A percentile compares a stretch with the other conserved stretches of the same genome.
phyloP scores from a whole-genome alignment of 495 filamentous ascomycete genomes.

The Neurospora terricola region DNA sequence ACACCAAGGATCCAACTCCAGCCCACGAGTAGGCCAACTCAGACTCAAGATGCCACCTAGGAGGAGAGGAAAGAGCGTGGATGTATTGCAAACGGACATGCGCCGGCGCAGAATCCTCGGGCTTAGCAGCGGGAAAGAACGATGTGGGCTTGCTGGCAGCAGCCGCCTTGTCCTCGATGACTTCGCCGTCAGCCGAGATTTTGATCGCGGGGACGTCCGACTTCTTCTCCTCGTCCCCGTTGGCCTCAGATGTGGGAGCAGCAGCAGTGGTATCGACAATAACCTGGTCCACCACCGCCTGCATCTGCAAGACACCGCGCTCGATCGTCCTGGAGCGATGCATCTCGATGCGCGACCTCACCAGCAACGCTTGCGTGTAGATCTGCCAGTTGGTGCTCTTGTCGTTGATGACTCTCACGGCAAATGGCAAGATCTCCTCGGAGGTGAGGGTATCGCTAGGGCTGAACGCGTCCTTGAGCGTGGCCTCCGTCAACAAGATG shows the following conservation, averaged over 20 bases:
- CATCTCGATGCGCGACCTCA: slow-evolving; percentile 81
- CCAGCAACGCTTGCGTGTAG: slow-evolving; percentile 84
- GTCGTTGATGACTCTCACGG: slow-evolving; percentile 75
- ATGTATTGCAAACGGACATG: slow-evolving; percentile 71
- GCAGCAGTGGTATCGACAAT: slow-evolving; percentile 68
- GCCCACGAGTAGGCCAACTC: slow-evolving; percentile 91
- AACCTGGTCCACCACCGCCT: slow-evolving; percentile 92
- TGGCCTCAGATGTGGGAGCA: slow-evolving; percentile 16
- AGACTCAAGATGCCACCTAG: slow-evolving; percentile 86
- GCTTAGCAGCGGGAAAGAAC: slow-evolving; percentile 73
- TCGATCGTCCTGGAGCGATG: slow-evolving; percentile 79
- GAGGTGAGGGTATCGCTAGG: slow-evolving; percentile 77
- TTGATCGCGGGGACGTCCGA: slow-evolving; percentile 28
- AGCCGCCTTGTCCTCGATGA: not conserved
- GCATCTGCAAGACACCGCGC: slow-evolving; percentile 82
- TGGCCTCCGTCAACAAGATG: slow-evolving; percentile 74
- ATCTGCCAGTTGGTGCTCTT: slow-evolving; percentile 96
- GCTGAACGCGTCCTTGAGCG: slow-evolving; percentile 74
- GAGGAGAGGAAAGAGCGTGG: slow-evolving; percentile 70
- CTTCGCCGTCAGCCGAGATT: slow-evolving; percentile 19
- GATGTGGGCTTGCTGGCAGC: slow-evolving; percentile 42
- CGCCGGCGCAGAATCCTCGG: slow-evolving; percentile 66
- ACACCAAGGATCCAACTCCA: slow-evolving; percentile 71
- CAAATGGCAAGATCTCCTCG: slow-evolving; percentile 88
- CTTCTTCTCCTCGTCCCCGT: slow-evolving; percentile 9